Conservation (phyloP, 805 yeast genomes). For the Kurtzmaniella fragi region DNA sequence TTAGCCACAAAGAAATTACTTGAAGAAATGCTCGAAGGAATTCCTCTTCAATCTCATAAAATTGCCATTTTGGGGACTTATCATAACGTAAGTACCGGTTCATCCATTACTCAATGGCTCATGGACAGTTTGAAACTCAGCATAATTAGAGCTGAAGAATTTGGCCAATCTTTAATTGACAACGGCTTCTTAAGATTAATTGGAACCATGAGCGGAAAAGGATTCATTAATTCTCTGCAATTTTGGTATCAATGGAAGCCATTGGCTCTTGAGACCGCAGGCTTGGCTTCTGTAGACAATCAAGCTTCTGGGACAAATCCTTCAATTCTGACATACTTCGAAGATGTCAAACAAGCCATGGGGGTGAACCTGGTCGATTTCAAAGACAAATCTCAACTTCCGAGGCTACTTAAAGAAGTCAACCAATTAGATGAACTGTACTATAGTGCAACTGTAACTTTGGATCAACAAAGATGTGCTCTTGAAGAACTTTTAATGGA, state of each 20-base stretch:
- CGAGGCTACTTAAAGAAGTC: conserved; percentile 53
- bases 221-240: conserved; percentile 70
- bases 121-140: conserved; percentile 37
- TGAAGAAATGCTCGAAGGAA: conserved; percentile 24
- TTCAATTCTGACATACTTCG: conserved; percentile 26
- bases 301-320: background rate
- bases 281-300: conserved; percentile 6
- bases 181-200: conserved; percentile 60
- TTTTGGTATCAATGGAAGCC: conserved; percentile 80
- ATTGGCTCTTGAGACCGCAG: conserved; percentile 50
- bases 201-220: conserved; percentile 51
- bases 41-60: conserved; percentile 51
- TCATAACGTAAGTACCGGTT: conserved; percentile 57
- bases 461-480: conserved; percentile 66
- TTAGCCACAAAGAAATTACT: conserved; percentile 30
- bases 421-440: conserved; percentile 53
- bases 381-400: conserved; percentile 47
- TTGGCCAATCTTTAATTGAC: conserved; percentile 68
- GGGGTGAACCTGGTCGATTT: conserved; percentile 39
- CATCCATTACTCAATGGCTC: conserved; percentile 56
- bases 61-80: conserved; percentile 70
- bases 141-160: conserved; percentile 57
- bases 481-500: conserved; percentile 70
- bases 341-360: conserved; percentile 41
- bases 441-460: conserved; percentile 43